Evolutionary conservation across 1,284 basidiomycete genomes (phyloP).

Genomic region (Mycena citricolor): DNA sequence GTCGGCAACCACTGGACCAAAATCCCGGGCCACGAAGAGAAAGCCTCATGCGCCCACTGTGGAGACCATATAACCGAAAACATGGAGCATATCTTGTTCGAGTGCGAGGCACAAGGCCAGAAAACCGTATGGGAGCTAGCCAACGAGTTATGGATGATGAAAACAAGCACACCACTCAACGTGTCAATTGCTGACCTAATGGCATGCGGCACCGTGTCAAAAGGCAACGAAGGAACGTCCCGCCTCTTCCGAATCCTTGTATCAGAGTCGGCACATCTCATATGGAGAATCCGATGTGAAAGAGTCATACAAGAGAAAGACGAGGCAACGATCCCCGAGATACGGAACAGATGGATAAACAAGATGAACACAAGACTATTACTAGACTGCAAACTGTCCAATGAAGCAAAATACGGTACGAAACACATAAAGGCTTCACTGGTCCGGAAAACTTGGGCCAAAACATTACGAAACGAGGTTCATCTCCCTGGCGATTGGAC

Average conservation of each 20-base stretch:
- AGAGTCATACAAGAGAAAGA: conserved; percentile 21
- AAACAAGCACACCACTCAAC: neutral
- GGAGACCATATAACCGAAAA: no score
- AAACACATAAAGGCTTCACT: no score
- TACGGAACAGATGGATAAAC: conserved; percentile 11
- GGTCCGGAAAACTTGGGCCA: no score
- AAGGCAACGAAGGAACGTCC: conserved; percentile 8
- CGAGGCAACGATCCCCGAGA: neutral
- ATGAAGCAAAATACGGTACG: neutral
- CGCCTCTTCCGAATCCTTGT: conserved; percentile 26
- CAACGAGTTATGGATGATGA: conserved; percentile 12
- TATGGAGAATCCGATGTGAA: conserved; percentile 31
- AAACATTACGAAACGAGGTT: no score
- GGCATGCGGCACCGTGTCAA: conserved; percentile 11
- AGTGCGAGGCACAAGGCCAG: conserved; percentile 25
- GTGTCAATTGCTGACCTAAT: conserved; percentile 10
- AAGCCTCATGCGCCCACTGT: conserved; percentile 19
- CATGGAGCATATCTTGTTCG: conserved; percentile 31
- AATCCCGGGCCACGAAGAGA: conserved; percentile 2
- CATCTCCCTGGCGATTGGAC: no score
- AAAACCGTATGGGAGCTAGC: conserved; percentile 25
- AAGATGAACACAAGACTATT: conserved; percentile 6
- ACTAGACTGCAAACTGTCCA: conserved; percentile 6
- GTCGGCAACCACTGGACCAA: conserved; percentile 14
- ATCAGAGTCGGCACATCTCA: conserved; percentile 26